Conservation (phyloP, 768 basidiomycete genomes). For the Rhodosporidiobolus sp. region DNA sequence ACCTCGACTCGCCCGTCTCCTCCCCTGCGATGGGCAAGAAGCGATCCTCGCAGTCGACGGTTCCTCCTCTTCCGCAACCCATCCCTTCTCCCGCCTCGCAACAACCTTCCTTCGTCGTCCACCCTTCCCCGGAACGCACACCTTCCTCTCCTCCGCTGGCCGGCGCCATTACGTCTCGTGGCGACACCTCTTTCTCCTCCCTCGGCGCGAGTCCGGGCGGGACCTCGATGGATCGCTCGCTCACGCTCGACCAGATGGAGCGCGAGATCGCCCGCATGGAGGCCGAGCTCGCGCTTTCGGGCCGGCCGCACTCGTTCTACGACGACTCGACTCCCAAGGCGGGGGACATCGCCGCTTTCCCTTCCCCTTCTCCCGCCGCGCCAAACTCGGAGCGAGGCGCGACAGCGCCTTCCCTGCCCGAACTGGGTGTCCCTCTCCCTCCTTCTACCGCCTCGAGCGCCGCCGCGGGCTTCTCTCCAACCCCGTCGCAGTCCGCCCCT, state of each 20-base stretch:
- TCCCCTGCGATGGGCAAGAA: not conserved
- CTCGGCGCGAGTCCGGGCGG: not conserved
- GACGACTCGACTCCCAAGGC: slow-evolving; percentile 1
- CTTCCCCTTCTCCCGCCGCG: not conserved
- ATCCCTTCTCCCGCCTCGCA: not conserved
- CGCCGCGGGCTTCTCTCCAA: not conserved
- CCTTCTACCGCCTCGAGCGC: too few species aligned
- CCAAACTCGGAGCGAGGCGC: not conserved
- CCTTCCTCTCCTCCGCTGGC: not conserved
- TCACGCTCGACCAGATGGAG: slow-evolving; percentile 38
- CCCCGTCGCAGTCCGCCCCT: not conserved
- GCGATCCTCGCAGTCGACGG: too few species aligned
- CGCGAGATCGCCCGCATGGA: slow-evolving; percentile 33
- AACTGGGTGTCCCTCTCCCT: not conserved
- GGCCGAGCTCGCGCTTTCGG: slow-evolving; percentile 6
- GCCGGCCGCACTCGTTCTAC: slow-evolving; percentile 13
- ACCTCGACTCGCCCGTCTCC: not conserved
- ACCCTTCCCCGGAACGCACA: not conserved
- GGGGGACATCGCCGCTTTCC: not conserved
- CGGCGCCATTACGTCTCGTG: not conserved
- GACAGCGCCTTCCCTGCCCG: not conserved
- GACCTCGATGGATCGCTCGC: not conserved
- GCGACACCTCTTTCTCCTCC: too few species aligned
- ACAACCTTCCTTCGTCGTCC: not conserved
- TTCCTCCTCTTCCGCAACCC: not conserved